Percentiles rank a stretch among this genome's conserved stretches.
Evolutionary conservation across 2,329 filamentous ascomycete species (phyloP).

Genomic region (Domatiomyces globalis): DNA sequence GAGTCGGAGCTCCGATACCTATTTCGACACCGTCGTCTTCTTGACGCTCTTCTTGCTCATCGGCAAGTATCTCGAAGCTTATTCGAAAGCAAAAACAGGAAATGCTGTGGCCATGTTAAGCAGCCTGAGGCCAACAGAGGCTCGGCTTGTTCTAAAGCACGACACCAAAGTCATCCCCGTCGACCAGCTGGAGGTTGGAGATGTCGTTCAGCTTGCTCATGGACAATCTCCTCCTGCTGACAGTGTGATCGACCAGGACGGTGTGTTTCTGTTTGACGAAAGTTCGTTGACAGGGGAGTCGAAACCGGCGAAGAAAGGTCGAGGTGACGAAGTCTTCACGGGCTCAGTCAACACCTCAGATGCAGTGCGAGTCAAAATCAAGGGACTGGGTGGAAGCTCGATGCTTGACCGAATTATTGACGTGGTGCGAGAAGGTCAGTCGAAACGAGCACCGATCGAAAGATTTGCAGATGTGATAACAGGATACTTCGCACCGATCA

Average conservation of each 20-base stretch:
- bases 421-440: conserved; percentile 36
- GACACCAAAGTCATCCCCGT: conserved; percentile 36
- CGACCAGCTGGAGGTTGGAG: conserved; percentile 61
- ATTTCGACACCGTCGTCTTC: conserved; percentile 90
- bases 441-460: conserved; percentile 35
- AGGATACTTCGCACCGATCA: conserved; percentile 36
- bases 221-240: conserved; percentile 78
- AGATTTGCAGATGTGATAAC: conserved; percentile 34
- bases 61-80: conserved; percentile 51
- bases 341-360: conserved; percentile 36
- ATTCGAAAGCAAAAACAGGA: conserved; percentile 81
- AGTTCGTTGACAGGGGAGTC: conserved; percentile 62
- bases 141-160: conserved; percentile 45
- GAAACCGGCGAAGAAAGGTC: conserved; percentile 29
- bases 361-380: conserved; percentile 31
- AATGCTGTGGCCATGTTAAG: conserved; percentile 70
- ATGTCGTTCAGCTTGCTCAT: conserved; percentile 59
- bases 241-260: conserved; percentile 44
- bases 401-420: conserved; percentile 38
- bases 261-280: conserved; percentile 64
- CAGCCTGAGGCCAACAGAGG: conserved; percentile 62
- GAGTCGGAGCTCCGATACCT: conserved; percentile 29
- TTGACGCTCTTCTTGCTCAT: conserved; percentile 73
- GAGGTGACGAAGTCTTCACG: conserved; percentile 31
- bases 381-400: conserved; percentile 32